Percentiles rank a stretch among this genome's conserved stretches.
Conservation (phyloP, 345 rosid genomes). For the Eucalyptus albens region DNA sequence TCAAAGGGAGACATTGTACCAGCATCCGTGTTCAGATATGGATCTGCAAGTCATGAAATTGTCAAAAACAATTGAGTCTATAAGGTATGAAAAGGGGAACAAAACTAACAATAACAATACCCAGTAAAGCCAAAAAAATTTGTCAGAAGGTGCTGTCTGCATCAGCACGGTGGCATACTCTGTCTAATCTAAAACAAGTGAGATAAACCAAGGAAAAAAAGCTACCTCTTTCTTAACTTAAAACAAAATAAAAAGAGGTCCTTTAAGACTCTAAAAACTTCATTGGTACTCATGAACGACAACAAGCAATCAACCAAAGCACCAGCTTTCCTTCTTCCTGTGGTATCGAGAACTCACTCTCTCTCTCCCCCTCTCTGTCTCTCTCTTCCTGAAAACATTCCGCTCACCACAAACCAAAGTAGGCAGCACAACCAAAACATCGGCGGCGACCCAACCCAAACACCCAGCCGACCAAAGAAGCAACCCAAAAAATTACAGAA, state of each 20-base stretch:
- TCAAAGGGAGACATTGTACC: slow-evolving; percentile 99
- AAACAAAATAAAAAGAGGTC: background rate
- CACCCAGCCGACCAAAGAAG: background rate
- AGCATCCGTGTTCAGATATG: slow-evolving; percentile 89
- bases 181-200: background rate
- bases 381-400: background rate
- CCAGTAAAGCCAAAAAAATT: background rate
- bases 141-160: background rate
- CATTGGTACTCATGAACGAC: background rate
- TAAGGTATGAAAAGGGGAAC: background rate
- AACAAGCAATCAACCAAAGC: background rate
- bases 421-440: background rate
- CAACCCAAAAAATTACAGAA: background rate
- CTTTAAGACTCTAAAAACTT: background rate
- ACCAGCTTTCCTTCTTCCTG: background rate
- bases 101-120: background rate
- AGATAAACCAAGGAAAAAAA: background rate
- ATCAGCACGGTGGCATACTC: background rate
- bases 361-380: background rate
- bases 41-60: slow-evolving; percentile 43
- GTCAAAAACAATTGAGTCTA: background rate
- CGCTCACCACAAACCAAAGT: background rate
- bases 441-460: background rate
- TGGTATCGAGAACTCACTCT: background rate
- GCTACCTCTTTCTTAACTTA: background rate